Base-by-base conservation (phyloP, 495 filamentous ascomycete species). In the Hyaloscypha bicolor region DNA sequence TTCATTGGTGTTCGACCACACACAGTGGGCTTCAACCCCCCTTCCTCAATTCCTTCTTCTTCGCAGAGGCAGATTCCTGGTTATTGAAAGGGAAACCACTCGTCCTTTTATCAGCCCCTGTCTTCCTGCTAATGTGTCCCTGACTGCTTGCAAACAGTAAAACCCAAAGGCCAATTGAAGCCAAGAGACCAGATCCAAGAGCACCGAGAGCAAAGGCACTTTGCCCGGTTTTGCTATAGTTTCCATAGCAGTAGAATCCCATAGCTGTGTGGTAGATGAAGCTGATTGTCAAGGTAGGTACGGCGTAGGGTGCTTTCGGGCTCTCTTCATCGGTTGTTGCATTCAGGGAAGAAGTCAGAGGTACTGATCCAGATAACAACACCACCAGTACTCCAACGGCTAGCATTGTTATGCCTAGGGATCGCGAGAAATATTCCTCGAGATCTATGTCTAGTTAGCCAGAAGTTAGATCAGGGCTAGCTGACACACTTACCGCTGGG, bases 31-130 rank as follows among this genome's bases (percentile, higher is more conserved):
- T 8, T 66, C 52, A 72, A 22, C 52, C 29, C 14, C 57, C 62
- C 48, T 73, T 73, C 9, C 62, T 45, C 68, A 68, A 45, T 25
- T 61, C 32, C 77, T 81, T 85, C 79, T 88, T 90, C 57, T 81
- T 83, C 58, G 86, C 86, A 60, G 56, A 53, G 35, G 71, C 71
- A n/a, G 60, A 63, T 75, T 89, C 87, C 71, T 81, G 79, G 74
- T 94, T 96, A 72, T 83, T 86, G 72, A 94, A 96, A n/a, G 93
- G 93, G 73, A 89, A 96, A 31, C 90, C 90, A 65, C 89, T 86
- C 16, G 86, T 92, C 73, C 90, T 82, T 80, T 92, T 91, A 74
- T 95, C 93, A 6, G 87, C 90, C 0, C 91, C 91, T 0, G 90
- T 94, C 76, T 84, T 86, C 66, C 84, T 80, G 72, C 84, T 90